A percentile compares a stretch with the other conserved stretches of the same genome.
Evolutionary conservation across 306 rosid genomes (phyloP).

Genomic region (Inga oerstediana): DNA sequence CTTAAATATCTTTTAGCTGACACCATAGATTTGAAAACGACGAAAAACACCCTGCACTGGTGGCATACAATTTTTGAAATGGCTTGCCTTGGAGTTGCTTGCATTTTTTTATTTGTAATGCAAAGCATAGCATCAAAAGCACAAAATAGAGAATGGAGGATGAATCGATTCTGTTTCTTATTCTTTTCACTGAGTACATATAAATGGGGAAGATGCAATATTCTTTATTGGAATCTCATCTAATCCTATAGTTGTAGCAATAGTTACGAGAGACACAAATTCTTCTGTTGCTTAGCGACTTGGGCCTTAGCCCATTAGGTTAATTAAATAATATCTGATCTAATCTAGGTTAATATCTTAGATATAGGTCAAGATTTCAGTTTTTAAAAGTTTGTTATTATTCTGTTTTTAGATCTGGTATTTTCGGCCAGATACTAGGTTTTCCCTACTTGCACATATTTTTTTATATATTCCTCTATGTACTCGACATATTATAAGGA

Average conservation of each 20-base stretch:
- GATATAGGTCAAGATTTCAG: too few species aligned
- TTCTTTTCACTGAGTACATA: not conserved
- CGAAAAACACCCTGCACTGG: not conserved
- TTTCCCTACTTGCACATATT: too few species aligned
- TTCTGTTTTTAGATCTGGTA: too few species aligned
- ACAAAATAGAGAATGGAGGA: not conserved
- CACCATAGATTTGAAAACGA: not conserved
- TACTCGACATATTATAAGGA: too few species aligned
- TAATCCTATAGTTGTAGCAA: not conserved
- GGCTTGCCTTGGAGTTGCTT: not conserved
- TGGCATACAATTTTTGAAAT: not conserved
- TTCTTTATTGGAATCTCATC: not conserved
- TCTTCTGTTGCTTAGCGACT: not conserved
- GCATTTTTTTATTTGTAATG: not conserved
- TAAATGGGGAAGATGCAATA: not conserved
- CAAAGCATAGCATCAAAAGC: not conserved
- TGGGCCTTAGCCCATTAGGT: too few species aligned
- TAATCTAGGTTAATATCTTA: too few species aligned
- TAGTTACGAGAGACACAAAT: not conserved
- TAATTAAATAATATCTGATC: too few species aligned
- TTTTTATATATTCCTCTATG: too few species aligned
- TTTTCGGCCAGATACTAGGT: too few species aligned
- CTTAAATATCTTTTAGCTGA: not conserved
- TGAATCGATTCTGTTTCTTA: not conserved
- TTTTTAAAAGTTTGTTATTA: too few species aligned